Evolutionary conservation across 1,284 basidiomycete species (phyloP).

Genomic region (Earliella scabrosa): DNA sequence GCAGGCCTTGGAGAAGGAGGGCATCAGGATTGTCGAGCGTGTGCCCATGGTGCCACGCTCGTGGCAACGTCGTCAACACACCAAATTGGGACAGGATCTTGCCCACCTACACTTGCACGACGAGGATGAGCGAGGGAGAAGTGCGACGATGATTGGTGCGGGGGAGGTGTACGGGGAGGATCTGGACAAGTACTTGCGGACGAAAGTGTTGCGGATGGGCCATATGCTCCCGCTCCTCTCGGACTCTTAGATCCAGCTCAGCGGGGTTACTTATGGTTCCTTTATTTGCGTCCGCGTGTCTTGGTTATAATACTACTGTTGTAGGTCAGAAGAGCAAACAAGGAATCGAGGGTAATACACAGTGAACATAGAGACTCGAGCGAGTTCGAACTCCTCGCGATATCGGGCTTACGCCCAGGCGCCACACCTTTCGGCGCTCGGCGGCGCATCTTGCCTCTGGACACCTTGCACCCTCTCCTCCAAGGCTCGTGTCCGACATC

Average conservation of each 20-base stretch:
- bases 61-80: conserved; percentile 63
- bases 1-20: conserved; percentile 84
- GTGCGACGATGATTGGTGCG: conserved; percentile 87
- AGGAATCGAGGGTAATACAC: too few relatives aligned
- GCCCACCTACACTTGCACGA: conserved; percentile 27
- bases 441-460: background rate
- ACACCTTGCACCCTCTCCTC: background rate
- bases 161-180: conserved; percentile 84
- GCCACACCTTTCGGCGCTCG: background rate
- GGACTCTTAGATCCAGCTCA: conserved; percentile 24
- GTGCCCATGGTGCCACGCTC: conserved; percentile 95
- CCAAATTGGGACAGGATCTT: conserved; percentile 29
- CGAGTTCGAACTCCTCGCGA: too few relatives aligned
- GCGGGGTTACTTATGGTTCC: conserved; percentile 1
- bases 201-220: conserved; percentile 97
- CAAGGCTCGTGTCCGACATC: conserved; percentile 7
- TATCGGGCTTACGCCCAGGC: background rate
- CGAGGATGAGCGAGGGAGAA: conserved; percentile 54
- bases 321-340: too few relatives aligned
- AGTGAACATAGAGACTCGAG: too few relatives aligned
- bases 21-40: conserved; percentile 81
- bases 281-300: background rate
- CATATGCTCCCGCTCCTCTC: conserved; percentile 77
- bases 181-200: conserved; percentile 93
- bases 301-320: too few relatives aligned